Conservation (phyloP, 805 yeast genomes). For the Candida hispaniensis region DNA sequence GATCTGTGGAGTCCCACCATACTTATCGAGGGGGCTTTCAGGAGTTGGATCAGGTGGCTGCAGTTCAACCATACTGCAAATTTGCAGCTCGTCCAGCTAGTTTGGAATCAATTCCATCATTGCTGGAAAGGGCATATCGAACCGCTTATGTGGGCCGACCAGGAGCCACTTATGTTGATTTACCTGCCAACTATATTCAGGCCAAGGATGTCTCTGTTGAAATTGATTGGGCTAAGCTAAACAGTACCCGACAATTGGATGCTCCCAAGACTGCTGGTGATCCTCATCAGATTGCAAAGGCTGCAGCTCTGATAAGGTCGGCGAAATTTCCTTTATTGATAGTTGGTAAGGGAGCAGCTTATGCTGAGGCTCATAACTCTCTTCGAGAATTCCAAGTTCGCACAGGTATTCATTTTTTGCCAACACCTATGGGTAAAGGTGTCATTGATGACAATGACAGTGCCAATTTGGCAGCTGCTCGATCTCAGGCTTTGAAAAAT, state of each 20-base stretch:
- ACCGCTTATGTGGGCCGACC: slow-evolving; percentile 40
- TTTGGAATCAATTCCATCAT: slow-evolving; percentile 30
- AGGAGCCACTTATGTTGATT: slow-evolving; percentile 52
- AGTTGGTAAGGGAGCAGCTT: slow-evolving; percentile 58
- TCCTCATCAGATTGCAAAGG: slow-evolving; percentile 28
- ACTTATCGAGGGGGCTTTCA: slow-evolving; percentile 56
- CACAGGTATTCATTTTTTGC: slow-evolving; percentile 46
- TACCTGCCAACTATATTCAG: slow-evolving; percentile 52
- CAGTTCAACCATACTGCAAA: slow-evolving; percentile 41
- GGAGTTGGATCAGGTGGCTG: slow-evolving; percentile 53
- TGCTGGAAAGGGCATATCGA: slow-evolving; percentile 40
- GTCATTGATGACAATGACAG: slow-evolving; percentile 41
- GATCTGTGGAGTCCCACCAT: slow-evolving; percentile 42
- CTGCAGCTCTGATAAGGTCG: slow-evolving; percentile 28
- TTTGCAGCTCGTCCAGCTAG: slow-evolving; percentile 38
- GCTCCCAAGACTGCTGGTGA: slow-evolving; percentile 35
- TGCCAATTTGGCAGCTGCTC: slow-evolving; percentile 35
- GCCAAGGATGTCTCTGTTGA: slow-evolving; percentile 21
- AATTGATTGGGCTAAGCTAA: slow-evolving; percentile 10
- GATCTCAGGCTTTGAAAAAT: slow-evolving; percentile 45
- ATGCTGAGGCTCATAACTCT: slow-evolving; percentile 33
- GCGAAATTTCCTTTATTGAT: slow-evolving; percentile 44
- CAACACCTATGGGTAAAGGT: slow-evolving; percentile 77
- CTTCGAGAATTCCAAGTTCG: slow-evolving; percentile 35
- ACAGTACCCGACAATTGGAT: slow-evolving; percentile 5